These are phyloP conservation scores for Carex kokanica DNA, from an alignment of 176 grass and related monocot species.

Conservation along the genomic window DNA sequence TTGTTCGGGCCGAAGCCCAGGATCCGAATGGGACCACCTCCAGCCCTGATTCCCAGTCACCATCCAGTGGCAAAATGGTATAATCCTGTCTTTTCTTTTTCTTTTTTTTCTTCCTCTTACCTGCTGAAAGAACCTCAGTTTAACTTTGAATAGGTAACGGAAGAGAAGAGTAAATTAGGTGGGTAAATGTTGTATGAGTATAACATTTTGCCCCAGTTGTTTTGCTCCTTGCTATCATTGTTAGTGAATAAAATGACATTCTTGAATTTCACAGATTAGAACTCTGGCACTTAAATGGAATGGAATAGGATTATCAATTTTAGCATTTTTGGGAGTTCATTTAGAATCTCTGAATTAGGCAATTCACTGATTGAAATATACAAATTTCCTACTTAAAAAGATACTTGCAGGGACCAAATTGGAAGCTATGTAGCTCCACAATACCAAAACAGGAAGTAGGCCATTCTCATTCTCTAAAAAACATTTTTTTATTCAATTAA, in stretches of 20 bases:
- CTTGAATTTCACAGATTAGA: not conserved
- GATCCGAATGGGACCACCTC: not conserved
- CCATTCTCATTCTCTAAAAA: not conserved
- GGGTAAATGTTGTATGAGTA: not conserved
- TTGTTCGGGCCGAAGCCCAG: not conserved
- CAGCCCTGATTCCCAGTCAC: not conserved
- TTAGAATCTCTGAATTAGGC: not conserved
- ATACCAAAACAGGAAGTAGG: not conserved
- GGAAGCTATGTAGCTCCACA: not conserved
- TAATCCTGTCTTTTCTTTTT: not conserved
- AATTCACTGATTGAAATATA: not conserved
- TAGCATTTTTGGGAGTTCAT: not conserved
- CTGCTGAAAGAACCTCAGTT: not conserved
- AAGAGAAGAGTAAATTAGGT: not conserved
- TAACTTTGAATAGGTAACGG: not conserved
- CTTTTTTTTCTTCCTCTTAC: not conserved
- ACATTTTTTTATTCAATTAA: not conserved
- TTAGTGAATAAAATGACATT: not conserved
- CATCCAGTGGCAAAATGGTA: conserved; percentile 20
- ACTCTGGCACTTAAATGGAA: not conserved
- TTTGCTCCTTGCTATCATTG: not conserved
- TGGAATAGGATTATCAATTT: not conserved
- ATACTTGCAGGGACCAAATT: not conserved
- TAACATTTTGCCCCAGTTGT: not conserved
- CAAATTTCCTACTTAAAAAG: not conserved